A percentile compares a stretch with the other conserved stretches of the same genome.
These are phyloP conservation scores for Leptographium radiaticola DNA, from an alignment of 2,329 filamentous ascomycete genomes.

Conservation along the genomic window DNA sequence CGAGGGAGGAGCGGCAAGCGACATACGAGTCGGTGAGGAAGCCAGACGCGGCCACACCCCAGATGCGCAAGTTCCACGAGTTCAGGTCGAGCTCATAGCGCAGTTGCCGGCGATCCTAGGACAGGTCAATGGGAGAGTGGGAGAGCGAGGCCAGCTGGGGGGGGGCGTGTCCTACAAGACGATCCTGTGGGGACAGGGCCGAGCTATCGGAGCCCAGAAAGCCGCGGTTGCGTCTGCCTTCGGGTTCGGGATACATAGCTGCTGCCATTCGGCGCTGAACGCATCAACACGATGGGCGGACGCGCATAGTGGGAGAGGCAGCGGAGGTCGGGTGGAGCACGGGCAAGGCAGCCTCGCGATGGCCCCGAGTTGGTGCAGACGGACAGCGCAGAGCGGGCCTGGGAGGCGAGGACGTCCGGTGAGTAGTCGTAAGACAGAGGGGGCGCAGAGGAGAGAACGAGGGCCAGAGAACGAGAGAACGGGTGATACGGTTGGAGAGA, in stretches of 20 bases:
- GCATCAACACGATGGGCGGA: not conserved
- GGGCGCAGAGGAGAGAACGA: not conserved
- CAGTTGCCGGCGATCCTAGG: slow-evolving; percentile 35
- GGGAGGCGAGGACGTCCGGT: not conserved
- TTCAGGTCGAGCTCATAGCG: slow-evolving; percentile 41
- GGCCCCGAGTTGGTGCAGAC: no score
- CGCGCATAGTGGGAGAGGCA: not conserved
- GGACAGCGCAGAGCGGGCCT: not conserved
- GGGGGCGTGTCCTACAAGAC: slow-evolving; percentile 24
- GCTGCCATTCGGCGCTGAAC: slow-evolving; percentile 4
- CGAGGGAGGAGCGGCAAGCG: not conserved
- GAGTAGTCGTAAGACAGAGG: not conserved
- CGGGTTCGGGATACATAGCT: slow-evolving; percentile 21
- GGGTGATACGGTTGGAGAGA: not conserved
- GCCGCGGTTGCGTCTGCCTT: slow-evolving; percentile 30
- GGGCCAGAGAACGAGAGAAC: not conserved
- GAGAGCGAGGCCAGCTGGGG: not conserved
- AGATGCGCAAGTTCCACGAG: slow-evolving; percentile 40
- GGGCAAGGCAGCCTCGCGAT: not conserved
- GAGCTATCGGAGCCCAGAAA: slow-evolving; percentile 38
- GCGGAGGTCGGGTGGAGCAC: not conserved
- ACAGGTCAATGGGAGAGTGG: not conserved
- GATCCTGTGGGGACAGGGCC: slow-evolving; percentile 34
- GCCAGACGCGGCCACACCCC: slow-evolving; percentile 40
- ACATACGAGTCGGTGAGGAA: slow-evolving; percentile 40